These are phyloP conservation scores for Fusarium xylarioides DNA, from an alignment of 2,329 filamentous ascomycete species.

Conservation along the genomic window DNA sequence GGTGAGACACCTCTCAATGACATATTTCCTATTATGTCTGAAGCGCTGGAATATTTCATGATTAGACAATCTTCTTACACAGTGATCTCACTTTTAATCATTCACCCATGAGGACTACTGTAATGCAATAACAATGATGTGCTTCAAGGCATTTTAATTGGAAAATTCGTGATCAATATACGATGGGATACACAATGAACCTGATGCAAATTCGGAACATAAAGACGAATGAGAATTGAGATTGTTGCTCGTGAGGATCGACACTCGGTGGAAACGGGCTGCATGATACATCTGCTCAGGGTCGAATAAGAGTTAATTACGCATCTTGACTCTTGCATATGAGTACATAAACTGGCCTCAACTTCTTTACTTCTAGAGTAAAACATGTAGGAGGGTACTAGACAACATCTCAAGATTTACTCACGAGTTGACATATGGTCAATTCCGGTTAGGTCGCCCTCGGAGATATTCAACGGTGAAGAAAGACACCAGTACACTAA, in stretches of 20 bases:
- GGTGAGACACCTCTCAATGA: background rate
- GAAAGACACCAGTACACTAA: background rate
- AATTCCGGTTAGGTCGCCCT: background rate
- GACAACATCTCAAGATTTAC: background rate
- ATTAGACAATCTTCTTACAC: background rate
- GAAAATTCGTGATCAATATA: background rate
- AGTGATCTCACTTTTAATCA: background rate
- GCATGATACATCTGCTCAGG: background rate
- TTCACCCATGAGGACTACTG: background rate
- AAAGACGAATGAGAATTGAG: conserved; percentile 2
- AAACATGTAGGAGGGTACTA: background rate
- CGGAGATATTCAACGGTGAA: background rate
- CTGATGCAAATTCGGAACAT: no score
- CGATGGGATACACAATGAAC: background rate
- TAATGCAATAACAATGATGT: background rate
- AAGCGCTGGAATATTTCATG: background rate
- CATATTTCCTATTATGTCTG: background rate
- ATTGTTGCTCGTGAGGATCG: conserved; percentile 14
- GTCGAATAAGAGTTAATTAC: background rate
- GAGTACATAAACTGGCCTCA: background rate
- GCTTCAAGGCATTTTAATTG: background rate
- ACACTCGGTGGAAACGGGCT: conserved; percentile 5
- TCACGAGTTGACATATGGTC: background rate
- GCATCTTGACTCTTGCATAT: background rate
- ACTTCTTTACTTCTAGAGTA: background rate